A percentile compares a stretch with the other conserved stretches of the same genome.
Evolutionary conservation across 2,329 filamentous ascomycete species (phyloP).

Genomic region (Talaromyces sp.): DNA sequence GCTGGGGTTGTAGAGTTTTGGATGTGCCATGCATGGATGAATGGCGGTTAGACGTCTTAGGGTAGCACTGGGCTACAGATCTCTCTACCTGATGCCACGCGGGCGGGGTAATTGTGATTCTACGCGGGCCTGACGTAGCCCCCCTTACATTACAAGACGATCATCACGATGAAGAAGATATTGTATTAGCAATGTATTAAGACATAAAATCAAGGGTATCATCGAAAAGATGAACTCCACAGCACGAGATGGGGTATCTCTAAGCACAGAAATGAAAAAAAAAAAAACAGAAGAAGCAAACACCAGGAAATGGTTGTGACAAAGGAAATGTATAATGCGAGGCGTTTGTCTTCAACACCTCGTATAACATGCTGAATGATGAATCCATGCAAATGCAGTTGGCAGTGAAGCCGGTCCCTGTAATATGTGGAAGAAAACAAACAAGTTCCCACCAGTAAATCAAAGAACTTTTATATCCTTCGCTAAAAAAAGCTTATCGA

Average conservation of each 20-base stretch:
- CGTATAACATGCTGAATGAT: neutral
- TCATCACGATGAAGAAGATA: neutral
- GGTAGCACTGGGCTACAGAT: neutral
- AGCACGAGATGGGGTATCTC: conserved; percentile 21
- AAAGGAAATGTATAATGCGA: conserved; percentile 16
- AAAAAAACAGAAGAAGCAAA: conserved; percentile 7
- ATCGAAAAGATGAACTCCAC: conserved; percentile 17
- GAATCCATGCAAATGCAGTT: conserved; percentile 19
- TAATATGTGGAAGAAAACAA: conserved; percentile 12
- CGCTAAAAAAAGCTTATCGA: neutral
- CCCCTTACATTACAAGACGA: neutral
- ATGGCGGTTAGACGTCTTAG: neutral
- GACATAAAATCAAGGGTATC: conserved; percentile 15
- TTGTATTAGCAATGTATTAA: conserved; percentile 15
- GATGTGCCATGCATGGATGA: conserved; percentile 2
- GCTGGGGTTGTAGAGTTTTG: neutral
- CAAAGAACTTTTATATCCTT: conserved; percentile 13
- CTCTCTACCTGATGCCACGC: neutral
- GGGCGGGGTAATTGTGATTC: neutral
- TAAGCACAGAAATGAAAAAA: conserved; percentile 16
- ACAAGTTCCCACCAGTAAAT: conserved; percentile 12
- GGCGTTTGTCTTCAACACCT: neutral
- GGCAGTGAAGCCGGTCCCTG: conserved; percentile 17
- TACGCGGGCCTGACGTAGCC: neutral
- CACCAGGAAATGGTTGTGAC: conserved; percentile 16